A percentile compares a stretch with the other conserved stretches of the same genome.
These are phyloP conservation scores for Quercus glauca DNA, from an alignment of 306 rosid species.

Conservation along the genomic window DNA sequence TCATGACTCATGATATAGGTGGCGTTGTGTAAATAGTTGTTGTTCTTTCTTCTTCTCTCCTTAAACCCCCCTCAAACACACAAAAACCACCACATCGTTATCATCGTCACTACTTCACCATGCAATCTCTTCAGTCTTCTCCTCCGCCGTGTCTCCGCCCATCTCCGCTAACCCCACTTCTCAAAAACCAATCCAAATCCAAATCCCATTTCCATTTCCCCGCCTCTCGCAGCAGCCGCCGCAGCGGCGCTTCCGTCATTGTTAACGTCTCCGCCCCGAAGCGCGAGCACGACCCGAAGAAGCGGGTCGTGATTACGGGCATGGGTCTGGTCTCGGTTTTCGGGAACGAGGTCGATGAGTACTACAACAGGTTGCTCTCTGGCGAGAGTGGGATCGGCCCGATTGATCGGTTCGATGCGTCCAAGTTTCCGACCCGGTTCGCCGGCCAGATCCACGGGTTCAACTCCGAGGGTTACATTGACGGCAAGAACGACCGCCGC, in stretches of 20 bases:
- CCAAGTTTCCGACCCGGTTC: slow-evolving; percentile 91
- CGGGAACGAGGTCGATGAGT: slow-evolving; percentile 72
- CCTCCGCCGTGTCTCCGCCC: slow-evolving; percentile 53
- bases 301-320: slow-evolving; percentile 91
- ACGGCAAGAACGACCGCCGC: slow-evolving; percentile 88
- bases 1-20: too few species aligned
- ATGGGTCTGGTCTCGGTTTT: slow-evolving; percentile 88
- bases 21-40: too few species aligned
- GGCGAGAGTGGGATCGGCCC: slow-evolving; percentile 82
- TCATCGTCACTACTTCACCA: slow-evolving; percentile 33
- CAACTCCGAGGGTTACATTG: slow-evolving; percentile 78
- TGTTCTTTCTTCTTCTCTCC: too few species aligned
- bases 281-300: slow-evolving; percentile 87
- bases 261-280: slow-evolving; percentile 54
- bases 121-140: slow-evolving; percentile 45
- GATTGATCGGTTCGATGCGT: slow-evolving; percentile 84
- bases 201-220: not conserved
- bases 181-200: slow-evolving; percentile 25
- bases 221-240: not conserved
- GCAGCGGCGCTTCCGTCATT: slow-evolving; percentile 25
- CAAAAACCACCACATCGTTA: slow-evolving; percentile 17
- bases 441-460: slow-evolving; percentile 94
- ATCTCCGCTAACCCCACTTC: slow-evolving; percentile 55
- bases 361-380: slow-evolving; percentile 78
- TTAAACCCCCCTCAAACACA: too few species aligned